These are phyloP conservation scores for Arthrobotrys sinensis DNA, from an alignment of 2,329 filamentous ascomycete genomes.

Conservation along the genomic window DNA sequence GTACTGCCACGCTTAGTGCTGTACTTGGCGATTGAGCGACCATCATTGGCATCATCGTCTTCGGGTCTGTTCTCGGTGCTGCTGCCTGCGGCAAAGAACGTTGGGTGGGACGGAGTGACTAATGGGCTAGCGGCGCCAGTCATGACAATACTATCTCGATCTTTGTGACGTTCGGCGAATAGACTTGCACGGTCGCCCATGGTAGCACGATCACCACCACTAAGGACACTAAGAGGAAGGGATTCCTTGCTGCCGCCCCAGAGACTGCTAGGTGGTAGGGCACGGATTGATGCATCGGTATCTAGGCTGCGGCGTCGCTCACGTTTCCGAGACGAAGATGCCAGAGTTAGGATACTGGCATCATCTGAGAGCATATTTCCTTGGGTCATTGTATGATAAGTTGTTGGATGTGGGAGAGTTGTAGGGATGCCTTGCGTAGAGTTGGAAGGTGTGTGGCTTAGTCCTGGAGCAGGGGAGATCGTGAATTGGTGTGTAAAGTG, in stretches of 20 bases:
- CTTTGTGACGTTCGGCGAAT: slow-evolving; percentile 46
- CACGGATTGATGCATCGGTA: slow-evolving; percentile 87
- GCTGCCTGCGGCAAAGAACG: slow-evolving; percentile 43
- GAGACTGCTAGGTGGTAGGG: slow-evolving; percentile 84
- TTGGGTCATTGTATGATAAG: slow-evolving; percentile 83
- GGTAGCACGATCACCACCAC: slow-evolving; percentile 67
- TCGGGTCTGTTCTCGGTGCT: slow-evolving; percentile 39
- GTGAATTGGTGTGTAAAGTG: slow-evolving; percentile 71
- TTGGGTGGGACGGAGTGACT: slow-evolving; percentile 54
- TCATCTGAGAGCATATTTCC: slow-evolving; percentile 88
- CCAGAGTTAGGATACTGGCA: slow-evolving; percentile 86
- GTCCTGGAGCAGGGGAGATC: slow-evolving; percentile 65
- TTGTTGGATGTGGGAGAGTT: slow-evolving; percentile 76
- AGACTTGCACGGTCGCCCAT: slow-evolving; percentile 48
- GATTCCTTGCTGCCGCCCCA: slow-evolving; percentile 87
- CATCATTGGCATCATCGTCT: slow-evolving; percentile 49
- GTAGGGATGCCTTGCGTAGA: slow-evolving; percentile 63
- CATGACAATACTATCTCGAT: slow-evolving; percentile 60
- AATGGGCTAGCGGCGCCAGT: slow-evolving; percentile 41
- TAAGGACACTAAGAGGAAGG: slow-evolving; percentile 83
- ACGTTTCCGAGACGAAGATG: slow-evolving; percentile 81
- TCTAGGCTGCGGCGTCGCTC: slow-evolving; percentile 84
- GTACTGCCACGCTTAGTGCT: slow-evolving; percentile 56
- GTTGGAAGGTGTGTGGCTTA: slow-evolving; percentile 54
- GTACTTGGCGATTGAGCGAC: slow-evolving; percentile 53